These are phyloP conservation scores for Penicillium expansum DNA, from an alignment of 2,329 filamentous ascomycete species.

Conservation along the genomic window DNA sequence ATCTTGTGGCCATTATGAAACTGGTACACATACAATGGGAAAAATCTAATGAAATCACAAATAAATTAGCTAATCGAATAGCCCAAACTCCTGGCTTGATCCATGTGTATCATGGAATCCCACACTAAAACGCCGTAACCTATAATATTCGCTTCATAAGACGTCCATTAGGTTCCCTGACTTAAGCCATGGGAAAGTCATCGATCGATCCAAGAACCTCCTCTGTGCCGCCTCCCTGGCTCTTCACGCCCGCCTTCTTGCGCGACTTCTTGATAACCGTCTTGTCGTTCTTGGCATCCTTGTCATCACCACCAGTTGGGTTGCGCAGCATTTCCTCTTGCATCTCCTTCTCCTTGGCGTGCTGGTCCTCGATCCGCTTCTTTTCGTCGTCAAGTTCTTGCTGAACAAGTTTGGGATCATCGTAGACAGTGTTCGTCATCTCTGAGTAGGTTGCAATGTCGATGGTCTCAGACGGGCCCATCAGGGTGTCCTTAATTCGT, in stretches of 20 bases:
- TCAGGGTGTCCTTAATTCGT: constrained; percentile 52
- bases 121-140: constrained; percentile 9
- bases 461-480: constrained; percentile 45
- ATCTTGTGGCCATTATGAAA: background rate
- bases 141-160: background rate
- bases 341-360: constrained; percentile 45
- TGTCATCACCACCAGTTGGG: constrained; percentile 35
- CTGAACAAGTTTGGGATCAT: constrained; percentile 41
- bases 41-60: background rate
- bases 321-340: constrained; percentile 46
- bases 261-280: constrained; percentile 31
- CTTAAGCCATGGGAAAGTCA: constrained; percentile 24
- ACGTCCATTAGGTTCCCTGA: background rate
- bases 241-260: constrained; percentile 30
- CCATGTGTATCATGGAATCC: constrained; percentile 6
- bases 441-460: constrained; percentile 46
- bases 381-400: constrained; percentile 46
- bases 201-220: constrained; percentile 43
- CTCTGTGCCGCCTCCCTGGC: constrained; percentile 37
- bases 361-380: constrained; percentile 46
- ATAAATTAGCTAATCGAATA: constrained; percentile 1
- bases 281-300: constrained; percentile 34
- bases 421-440: constrained; percentile 46
- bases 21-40: background rate
- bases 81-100: constrained; percentile 3